Evolutionary conservation across 1,284 basidiomycete species (phyloP).

Genomic region (Coriolopsis trogii): DNA sequence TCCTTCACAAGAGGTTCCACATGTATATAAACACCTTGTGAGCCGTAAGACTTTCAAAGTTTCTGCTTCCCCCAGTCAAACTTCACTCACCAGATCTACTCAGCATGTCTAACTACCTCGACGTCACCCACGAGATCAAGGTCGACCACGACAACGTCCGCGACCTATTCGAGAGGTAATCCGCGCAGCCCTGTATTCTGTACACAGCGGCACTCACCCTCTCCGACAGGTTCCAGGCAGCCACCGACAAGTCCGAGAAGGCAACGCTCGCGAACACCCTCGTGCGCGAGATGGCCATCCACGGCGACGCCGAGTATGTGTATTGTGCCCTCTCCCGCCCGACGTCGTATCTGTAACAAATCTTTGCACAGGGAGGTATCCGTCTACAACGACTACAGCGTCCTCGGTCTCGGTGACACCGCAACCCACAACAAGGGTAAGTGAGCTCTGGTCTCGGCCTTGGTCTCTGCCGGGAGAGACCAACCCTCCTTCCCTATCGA

Average conservation of each 20-base stretch:
- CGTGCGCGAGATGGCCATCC: conserved; percentile 32
- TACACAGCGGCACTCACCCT: not conserved
- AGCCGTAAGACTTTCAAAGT: no score
- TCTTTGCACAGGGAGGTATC: conserved; percentile 20
- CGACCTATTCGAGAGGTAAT: conserved; percentile 27
- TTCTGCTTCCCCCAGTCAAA: no score
- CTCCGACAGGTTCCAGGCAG: conserved; percentile 15
- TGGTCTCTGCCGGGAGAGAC: no score
- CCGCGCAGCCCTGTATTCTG: not conserved
- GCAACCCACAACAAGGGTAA: conserved; percentile 27
- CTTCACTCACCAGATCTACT: no score
- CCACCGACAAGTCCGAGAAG: conserved; percentile 22
- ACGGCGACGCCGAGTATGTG: conserved; percentile 31
- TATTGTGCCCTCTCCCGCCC: not conserved
- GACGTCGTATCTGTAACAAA: not conserved
- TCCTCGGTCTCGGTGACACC: conserved; percentile 23
- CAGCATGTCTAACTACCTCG: conserved; percentile 17
- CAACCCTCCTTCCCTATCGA: no score
- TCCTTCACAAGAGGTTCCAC: no score
- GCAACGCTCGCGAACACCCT: conserved; percentile 29
- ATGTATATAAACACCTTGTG: no score
- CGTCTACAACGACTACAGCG: conserved; percentile 29
- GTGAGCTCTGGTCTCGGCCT: not conserved
- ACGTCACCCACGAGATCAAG: conserved; percentile 29
- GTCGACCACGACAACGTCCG: conserved; percentile 35